A percentile compares a stretch with the other conserved stretches of the same genome.
Conservation (phyloP, 352 stramenopile species). For the Globisporangium barbulae region DNA sequence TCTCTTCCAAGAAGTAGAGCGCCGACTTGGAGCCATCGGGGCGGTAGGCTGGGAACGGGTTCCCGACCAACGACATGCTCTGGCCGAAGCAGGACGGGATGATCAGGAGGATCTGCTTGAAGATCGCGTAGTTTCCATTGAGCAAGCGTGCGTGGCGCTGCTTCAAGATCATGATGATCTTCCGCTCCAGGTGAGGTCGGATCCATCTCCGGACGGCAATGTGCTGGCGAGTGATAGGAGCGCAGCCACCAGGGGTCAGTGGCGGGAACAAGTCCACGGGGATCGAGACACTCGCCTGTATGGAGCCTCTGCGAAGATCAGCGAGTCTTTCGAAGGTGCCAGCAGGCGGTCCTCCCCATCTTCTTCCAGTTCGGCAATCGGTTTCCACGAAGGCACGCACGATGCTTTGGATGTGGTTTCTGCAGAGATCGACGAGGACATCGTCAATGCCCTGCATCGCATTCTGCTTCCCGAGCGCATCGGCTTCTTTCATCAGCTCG, state of each 20-base stretch:
- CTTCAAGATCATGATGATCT: constrained; percentile 40
- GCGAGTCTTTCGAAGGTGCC: constrained; percentile 24
- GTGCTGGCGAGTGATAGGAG: constrained; percentile 38
- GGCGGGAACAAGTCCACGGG: not conserved
- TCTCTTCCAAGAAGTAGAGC: constrained; percentile 45
- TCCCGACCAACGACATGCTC: constrained; percentile 26
- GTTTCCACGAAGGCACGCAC: constrained; percentile 48
- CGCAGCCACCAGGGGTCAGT: not conserved
- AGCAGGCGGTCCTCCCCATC: constrained; percentile 24
- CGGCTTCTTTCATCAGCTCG: constrained; percentile 29
- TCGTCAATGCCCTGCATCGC: constrained; percentile 44
- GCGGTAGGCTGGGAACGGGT: constrained; percentile 36
- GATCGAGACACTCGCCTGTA: not conserved
- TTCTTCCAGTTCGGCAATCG: constrained; percentile 34
- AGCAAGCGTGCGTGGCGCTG: constrained; percentile 44
- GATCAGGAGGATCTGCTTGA: constrained; percentile 24
- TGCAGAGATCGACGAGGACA: constrained; percentile 43
- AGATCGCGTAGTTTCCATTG: constrained; percentile 33
- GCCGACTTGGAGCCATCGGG: constrained; percentile 21
- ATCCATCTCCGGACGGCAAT: constrained; percentile 47
- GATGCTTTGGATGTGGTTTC: constrained; percentile 59
- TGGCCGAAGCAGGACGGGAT: constrained; percentile 17
- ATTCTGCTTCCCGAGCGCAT: constrained; percentile 25
- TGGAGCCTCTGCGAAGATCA: constrained; percentile 20
- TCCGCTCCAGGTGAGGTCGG: constrained; percentile 34